These are phyloP conservation scores for Rubroshorea leprosula DNA, from an alignment of 345 rosid genomes.

Conservation along the genomic window DNA sequence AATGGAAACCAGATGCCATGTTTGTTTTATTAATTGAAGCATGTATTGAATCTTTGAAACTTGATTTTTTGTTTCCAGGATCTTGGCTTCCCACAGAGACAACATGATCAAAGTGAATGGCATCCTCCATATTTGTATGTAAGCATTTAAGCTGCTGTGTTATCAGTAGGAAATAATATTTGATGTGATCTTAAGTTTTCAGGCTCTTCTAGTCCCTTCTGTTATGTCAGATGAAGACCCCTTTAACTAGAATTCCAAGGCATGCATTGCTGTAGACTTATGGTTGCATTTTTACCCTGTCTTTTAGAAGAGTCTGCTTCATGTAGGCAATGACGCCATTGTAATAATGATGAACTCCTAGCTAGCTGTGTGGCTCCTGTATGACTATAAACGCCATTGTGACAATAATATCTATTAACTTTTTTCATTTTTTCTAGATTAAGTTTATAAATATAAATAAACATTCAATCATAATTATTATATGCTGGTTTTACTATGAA, in stretches of 20 bases:
- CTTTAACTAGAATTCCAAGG: too few relatives aligned
- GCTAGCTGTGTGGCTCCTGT: background rate
- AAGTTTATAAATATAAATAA: too few relatives aligned
- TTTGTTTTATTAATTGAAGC: background rate
- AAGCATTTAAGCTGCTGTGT: background rate
- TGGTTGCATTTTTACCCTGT: background rate
- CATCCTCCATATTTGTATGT: background rate
- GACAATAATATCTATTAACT: too few relatives aligned
- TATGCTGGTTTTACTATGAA: too few relatives aligned
- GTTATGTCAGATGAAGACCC: too few relatives aligned
- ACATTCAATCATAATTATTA: too few relatives aligned
- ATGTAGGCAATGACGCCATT: background rate
- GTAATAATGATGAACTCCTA: background rate
- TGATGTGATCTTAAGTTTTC: background rate
- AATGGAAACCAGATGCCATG: background rate
- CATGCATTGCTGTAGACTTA: background rate
- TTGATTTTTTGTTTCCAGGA: background rate
- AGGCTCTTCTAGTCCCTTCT: too few relatives aligned
- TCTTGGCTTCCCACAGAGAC: background rate
- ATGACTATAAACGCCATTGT: too few relatives aligned
- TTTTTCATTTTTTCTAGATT: too few relatives aligned
- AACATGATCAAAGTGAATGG: too few relatives aligned
- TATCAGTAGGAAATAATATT: background rate
- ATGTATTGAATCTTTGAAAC: background rate
- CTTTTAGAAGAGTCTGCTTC: background rate